Conservation (phyloP, 371 early-diverging fungal genomes). For the Chytridium lagenaria region DNA sequence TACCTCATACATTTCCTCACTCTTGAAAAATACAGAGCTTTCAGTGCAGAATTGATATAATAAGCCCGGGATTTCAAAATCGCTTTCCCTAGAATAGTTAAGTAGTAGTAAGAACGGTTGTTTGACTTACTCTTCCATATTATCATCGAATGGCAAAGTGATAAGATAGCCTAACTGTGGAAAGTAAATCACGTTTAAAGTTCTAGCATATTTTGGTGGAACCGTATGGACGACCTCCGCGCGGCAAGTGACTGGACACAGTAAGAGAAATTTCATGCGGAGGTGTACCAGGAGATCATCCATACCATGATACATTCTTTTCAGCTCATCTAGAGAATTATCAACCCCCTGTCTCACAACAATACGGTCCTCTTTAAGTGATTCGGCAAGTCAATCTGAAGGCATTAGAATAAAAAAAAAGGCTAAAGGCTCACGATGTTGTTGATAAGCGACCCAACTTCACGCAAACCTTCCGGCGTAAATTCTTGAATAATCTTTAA, state of each 20-base stretch:
- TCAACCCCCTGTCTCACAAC: conserved; percentile 69
- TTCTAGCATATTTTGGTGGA: conserved; percentile 55
- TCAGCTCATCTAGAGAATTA: conserved; percentile 67
- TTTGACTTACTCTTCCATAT: conserved; percentile 47
- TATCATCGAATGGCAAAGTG: conserved; percentile 63
- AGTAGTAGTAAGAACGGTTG: not conserved
- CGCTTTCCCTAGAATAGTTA: conserved; percentile 38
- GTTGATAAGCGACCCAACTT: conserved; percentile 65
- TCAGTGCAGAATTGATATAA: conserved; percentile 70
- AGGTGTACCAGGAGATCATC: conserved; percentile 26
- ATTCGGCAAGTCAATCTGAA: conserved; percentile 75
- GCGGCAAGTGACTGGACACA: conserved; percentile 63
- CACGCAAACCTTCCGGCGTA: conserved; percentile 47
- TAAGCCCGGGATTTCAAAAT: conserved; percentile 54
- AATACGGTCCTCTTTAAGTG: conserved; percentile 55
- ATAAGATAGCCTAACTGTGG: conserved; percentile 80
- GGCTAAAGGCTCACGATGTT: conserved; percentile 55
- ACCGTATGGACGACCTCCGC: conserved; percentile 60
- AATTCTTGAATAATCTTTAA: conserved; percentile 52
- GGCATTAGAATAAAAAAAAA: no score
- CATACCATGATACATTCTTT: conserved; percentile 59
- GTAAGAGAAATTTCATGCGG: not conserved
- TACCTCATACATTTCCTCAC: conserved; percentile 57
- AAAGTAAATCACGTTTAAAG: conserved; percentile 80
- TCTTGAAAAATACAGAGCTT: conserved; percentile 75